phyloP scores from a whole-genome alignment of 2,329 filamentous ascomycete genomes.

The Talaromyces verruculosus region DNA sequence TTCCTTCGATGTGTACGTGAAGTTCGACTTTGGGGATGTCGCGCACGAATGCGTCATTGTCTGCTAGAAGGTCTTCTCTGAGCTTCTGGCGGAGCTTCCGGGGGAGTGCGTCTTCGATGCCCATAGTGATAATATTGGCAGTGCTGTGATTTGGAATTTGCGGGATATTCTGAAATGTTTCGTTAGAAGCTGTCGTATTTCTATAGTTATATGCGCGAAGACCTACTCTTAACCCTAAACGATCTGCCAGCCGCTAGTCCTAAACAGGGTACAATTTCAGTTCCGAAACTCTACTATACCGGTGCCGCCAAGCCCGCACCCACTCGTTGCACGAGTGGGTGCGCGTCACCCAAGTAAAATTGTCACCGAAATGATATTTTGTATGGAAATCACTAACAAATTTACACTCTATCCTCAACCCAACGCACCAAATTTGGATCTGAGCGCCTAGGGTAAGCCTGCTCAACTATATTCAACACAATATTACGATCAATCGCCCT shows the following conservation, averaged over 20 bases:
- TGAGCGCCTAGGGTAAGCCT: too few relatives aligned
- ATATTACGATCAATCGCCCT: too few relatives aligned
- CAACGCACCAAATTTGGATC: too few relatives aligned
- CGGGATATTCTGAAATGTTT: background rate
- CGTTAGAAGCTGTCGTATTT: background rate
- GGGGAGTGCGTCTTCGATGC: slow-evolving; percentile 7
- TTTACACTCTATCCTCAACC: too few relatives aligned
- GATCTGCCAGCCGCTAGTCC: background rate
- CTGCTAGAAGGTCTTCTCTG: slow-evolving; percentile 2
- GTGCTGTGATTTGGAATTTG: background rate
- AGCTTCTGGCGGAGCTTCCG: slow-evolving; percentile 7
- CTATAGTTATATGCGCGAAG: background rate
- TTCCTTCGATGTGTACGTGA: slow-evolving; percentile 6
- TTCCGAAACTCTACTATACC: background rate
- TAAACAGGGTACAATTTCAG: background rate
- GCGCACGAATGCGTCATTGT: background rate
- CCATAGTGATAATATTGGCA: background rate
- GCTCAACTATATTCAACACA: too few relatives aligned
- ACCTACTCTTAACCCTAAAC: background rate
- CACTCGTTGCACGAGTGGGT: too few relatives aligned
- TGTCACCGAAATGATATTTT: too few relatives aligned
- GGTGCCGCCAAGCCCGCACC: too few relatives aligned
- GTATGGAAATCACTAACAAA: too few relatives aligned
- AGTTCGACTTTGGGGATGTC: slow-evolving; percentile 7
- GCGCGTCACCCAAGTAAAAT: too few relatives aligned